These are phyloP conservation scores for Prosopis cineraria DNA, from an alignment of 306 rosid species.

Conservation along the genomic window DNA sequence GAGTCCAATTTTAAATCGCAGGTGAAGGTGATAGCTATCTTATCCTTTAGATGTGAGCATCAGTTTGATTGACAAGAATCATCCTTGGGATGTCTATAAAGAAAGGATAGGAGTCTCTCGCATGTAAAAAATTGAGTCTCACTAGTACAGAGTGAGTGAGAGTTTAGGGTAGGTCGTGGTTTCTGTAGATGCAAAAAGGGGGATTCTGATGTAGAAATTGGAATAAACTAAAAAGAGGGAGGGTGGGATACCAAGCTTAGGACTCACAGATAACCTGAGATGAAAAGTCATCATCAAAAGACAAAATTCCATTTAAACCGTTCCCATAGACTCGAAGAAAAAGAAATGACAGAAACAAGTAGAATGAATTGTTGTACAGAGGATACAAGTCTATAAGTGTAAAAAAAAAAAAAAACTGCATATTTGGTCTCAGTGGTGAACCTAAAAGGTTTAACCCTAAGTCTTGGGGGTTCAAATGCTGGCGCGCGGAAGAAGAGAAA, in stretches of 20 bases:
- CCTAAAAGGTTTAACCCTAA: background rate
- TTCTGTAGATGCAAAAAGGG: background rate
- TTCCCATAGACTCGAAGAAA: background rate
- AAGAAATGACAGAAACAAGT: background rate
- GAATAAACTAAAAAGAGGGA: background rate
- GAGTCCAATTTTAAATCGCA: too few species aligned
- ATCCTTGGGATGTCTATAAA: too few species aligned
- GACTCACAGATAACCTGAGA: background rate
- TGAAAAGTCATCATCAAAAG: background rate
- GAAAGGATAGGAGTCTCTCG: too few species aligned
- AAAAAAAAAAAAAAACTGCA: too few species aligned
- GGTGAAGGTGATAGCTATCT: too few species aligned
- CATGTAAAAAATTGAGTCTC: too few species aligned
- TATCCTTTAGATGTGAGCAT: too few species aligned
- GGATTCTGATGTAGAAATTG: constrained; percentile 13
- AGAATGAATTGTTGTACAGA: background rate
- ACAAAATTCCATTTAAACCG: background rate
- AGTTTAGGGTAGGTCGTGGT: background rate
- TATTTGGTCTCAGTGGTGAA: background rate
- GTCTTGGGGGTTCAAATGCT: background rate
- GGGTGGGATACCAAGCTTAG: background rate
- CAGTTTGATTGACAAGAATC: too few species aligned
- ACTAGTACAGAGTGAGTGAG: too few species aligned
- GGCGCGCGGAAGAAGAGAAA: background rate
- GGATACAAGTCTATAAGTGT: background rate